Base-by-base conservation (phyloP, 108 stramenopile genomes). In the Cyclotella kingstonii region DNA sequence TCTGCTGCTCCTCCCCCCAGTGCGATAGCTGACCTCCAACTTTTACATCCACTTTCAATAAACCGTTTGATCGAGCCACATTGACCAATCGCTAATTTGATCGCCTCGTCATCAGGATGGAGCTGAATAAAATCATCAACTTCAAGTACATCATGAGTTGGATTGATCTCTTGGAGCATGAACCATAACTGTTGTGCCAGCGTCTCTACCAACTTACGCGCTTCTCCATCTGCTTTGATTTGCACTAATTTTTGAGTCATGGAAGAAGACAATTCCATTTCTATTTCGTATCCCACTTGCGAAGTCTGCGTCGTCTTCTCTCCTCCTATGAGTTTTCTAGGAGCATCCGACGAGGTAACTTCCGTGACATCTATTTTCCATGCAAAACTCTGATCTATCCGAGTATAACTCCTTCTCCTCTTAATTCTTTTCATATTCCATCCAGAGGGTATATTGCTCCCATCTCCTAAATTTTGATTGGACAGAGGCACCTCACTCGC, bases 351-450 rank as follows among this genome's bases (percentile, higher is more conserved):
- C 7, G 87, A 74, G 14, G 84, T 84, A 23, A 89, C 85, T 63
- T 90, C 89, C 0, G 93, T 94, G 36, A 90, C 82, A 73, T 94
- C 93, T 45, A 94, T 76, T 59, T 85, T 87, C 93, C 93, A 94
- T 8, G 84, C 87, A 71, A 90, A 84, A 36, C 84, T 82, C 15
- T 73, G 76, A 60, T 90, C 89, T 23, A 64, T 43, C 7, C 92
- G 73, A 5, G 46, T 68, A 56, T 93, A 93, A 44, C 82, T 84
- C 39, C 88, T 79, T n/a, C 92, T 79, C 9, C 91, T 79, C 46
- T 93, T 89, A 68, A 89, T 70, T 3, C 88, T 81, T 49, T 79
- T 81, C 14, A 48, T 47, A 18, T 62, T 74, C 87, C 91, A 89
- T 15, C 82, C 86, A 0, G 44, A 43, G 4, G 84, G 60, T 5